Base-by-base conservation (phyloP, 352 stramenopile species). In the Phytophthora aleatoria region DNA sequence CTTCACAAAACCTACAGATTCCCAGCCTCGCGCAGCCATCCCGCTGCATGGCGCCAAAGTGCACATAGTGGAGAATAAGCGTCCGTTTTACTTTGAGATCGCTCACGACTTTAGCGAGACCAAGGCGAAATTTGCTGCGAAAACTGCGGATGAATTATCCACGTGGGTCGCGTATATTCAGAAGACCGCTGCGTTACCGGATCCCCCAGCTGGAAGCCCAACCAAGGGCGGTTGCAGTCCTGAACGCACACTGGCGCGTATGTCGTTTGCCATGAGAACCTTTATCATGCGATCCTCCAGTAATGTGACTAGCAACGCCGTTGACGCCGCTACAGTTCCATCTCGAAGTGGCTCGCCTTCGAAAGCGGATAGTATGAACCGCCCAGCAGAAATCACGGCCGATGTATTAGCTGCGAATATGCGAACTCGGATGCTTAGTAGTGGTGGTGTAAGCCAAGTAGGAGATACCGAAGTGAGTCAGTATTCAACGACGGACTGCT, bases 31-130 rank as follows among this genome's bases (percentile, higher is more conserved):
- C 52, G 79, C 83, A 13, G 81, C 86, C 10, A 84, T 94, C 39
- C 69, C 84, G 12, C 56, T 94, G 2, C 82, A 90, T 39, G 77
- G 82, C 15, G 80, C 86, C 3, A 75, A 88, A 33, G 68, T 94
- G 20, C 79, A 74, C 16, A 69, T 94, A 2, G 50, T 83, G 10
- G 77, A 88, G 47, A 92, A 92, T 62, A 71, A 85, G 27, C 85
- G 85, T 49, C 81, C 75, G 41, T 88, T 83, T 59, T 92, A 92
- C 79, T 94, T 94, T 64, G 86, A 94, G 63, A 76, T 94, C 31
- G 57, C 77, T 28, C 84, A 92, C 63, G 72, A 78, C 26, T 87
- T 90, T 28, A 91, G 79, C 39, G 81, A 90, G 45, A 91, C 79
- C 15, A 89, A 76, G 42, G 87, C 89, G 45, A 87, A 90, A 56